phyloP scores from a whole-genome alignment of 1,284 basidiomycete genomes.

The Leccinum discolor region DNA sequence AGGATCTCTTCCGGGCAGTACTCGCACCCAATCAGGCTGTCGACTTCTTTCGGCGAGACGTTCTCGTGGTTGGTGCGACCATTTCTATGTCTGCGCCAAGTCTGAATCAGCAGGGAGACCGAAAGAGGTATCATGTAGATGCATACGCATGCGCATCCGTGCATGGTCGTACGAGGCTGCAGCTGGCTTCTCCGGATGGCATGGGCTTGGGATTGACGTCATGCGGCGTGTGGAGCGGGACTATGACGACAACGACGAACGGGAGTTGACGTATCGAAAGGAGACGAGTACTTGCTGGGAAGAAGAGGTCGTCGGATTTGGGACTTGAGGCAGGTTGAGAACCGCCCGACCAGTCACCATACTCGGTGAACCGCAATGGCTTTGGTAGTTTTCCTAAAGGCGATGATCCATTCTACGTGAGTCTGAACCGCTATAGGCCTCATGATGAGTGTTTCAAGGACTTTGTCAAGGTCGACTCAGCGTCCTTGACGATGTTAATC shows the following conservation, averaged over 20 bases:
- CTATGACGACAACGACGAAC: not conserved
- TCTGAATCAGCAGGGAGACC: not conserved
- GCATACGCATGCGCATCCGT: not conserved
- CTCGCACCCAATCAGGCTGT: constrained; percentile 20
- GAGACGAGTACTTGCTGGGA: not conserved
- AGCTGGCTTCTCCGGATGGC: constrained; percentile 31
- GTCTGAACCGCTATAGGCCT: constrained; percentile 20
- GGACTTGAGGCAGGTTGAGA: no score
- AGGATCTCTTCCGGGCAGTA: constrained; percentile 27
- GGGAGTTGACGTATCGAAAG: not conserved
- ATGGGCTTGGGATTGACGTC: constrained; percentile 21
- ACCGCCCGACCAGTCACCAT: constrained; percentile 20
- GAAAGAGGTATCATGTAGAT: not conserved
- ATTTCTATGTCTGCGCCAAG: constrained; percentile 2
- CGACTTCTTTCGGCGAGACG: constrained; percentile 30
- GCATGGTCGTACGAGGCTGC: constrained; percentile 26
- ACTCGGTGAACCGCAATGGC: constrained; percentile 28
- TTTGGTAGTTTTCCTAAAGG: constrained; percentile 17
- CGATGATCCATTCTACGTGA: constrained; percentile 30
- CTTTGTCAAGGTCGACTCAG: constrained; percentile 8
- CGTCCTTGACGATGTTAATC: constrained; percentile 7
- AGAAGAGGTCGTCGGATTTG: no score
- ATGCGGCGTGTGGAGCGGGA: not conserved
- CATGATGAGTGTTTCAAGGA: constrained; percentile 4
- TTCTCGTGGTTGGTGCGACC: constrained; percentile 4